Evolutionary conservation across 2,329 filamentous ascomycete species (phyloP).

Genomic region (Beauveria brongniartii): DNA sequence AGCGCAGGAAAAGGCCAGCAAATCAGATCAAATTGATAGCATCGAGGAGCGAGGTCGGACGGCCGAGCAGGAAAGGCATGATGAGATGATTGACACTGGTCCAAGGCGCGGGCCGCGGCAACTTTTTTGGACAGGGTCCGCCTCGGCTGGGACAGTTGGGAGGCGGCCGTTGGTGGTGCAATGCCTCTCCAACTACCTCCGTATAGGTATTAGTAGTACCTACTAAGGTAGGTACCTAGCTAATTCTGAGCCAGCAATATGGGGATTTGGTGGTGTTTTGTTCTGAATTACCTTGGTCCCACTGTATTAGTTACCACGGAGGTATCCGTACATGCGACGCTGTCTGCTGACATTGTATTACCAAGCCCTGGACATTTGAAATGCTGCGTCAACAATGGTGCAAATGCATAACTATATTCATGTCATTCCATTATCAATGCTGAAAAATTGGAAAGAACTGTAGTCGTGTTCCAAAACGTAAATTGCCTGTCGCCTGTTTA

Average conservation of each 20-base stretch:
- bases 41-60: background rate
- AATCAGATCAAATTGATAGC: background rate
- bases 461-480: no score
- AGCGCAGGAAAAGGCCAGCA: background rate
- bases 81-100: background rate
- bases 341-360: slow-evolving; percentile 6
- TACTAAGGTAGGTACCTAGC: background rate
- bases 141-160: background rate
- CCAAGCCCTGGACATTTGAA: background rate
- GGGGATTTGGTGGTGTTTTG: no score
- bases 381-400: background rate
- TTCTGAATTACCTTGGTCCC: no score
- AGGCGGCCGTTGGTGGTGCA: background rate
- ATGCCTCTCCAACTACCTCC: no score
- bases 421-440: no score
- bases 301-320: no score
- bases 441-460: no score
- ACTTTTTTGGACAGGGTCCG: background rate
- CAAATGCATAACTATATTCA: background rate
- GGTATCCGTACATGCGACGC: background rate
- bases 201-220: background rate
- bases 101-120: slow-evolving; percentile 6
- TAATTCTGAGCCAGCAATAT: no score
- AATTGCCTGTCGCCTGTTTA: no score
- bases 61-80: background rate